phyloP scores from a whole-genome alignment of 129 eudicot genomes.

The Flaveria linearis region DNA sequence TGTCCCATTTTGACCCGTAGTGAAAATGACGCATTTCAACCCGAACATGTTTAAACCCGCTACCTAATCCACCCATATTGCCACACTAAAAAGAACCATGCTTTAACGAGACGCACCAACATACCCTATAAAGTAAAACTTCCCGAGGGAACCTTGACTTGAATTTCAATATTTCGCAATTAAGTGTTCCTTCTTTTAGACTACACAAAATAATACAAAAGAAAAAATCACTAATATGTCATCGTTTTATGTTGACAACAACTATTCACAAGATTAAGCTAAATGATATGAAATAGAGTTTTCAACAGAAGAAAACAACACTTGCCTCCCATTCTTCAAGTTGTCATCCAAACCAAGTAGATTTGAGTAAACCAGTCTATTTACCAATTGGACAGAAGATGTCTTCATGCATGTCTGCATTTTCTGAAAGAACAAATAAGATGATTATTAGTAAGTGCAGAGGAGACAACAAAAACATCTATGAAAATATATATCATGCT shows the following conservation, averaged over 20 bases:
- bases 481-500: conserved; percentile 10
- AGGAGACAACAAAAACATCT: background rate
- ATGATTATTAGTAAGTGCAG: background rate
- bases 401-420: conserved; percentile 64
- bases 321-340: conserved; percentile 82
- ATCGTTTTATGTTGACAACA: background rate
- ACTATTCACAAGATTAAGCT: background rate
- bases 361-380: conserved; percentile 65
- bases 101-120: conserved; percentile 17
- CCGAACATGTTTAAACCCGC: background rate
- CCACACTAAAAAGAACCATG: background rate
- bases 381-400: conserved; percentile 65
- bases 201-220: conserved; percentile 37
- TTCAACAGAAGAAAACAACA: background rate
- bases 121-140: conserved; percentile 89
- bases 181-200: conserved; percentile 84
- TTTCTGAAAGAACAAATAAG: conserved; percentile 52
- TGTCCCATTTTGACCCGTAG: background rate
- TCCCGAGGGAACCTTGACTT: conserved; percentile 97
- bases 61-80: background rate
- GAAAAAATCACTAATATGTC: conserved; percentile 6
- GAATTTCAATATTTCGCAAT: conserved; percentile 80
- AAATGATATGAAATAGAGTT: background rate
- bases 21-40: background rate
- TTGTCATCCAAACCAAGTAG: conserved; percentile 76